Evolutionary conservation across 2,329 filamentous ascomycete species (phyloP), one percentile per base, ranked within the genome.

Genomic region (Fusarium sp.): DNA sequence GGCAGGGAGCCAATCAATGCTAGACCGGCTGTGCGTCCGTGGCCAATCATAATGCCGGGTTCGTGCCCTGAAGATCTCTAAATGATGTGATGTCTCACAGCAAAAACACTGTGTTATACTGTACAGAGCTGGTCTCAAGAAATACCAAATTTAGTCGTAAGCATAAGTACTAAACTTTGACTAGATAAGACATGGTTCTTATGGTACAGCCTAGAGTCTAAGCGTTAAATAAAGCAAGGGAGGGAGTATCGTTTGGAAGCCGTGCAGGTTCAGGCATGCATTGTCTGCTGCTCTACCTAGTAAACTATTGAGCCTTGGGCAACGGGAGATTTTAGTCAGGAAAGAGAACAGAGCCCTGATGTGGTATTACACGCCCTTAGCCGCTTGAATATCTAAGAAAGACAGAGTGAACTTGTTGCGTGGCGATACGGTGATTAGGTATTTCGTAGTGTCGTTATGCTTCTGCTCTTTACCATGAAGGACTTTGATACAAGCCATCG

Each of bases 1-100:
- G 4, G 12, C 0, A 2, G 4, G 13, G 0, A 20, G 45, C 45
- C 45, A 49, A 33, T 13, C 10, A 7, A 2, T 12, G 7, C 32
- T 3, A 6, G 27, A 17, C 27, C 27, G 45, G 32, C 4, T 1
- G 0, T 5, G 4, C 2, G 6, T 9, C 46, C 11, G 46, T 17
- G 3, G 6, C 30, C 30, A 49, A 49, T 49, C 46, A 49, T 9
- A 33, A 9, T 13, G 7, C n/a, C 10, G 6, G 14, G 10, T 4
- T 10, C 30, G 33, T 18, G 20, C n/a, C 30, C 20, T 7, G 2
- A 33, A 49, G 46, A 49, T 33, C 30, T 18, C 7, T 15, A 33
- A 2, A 49, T 49, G 10, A 33, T 30, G 45, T 49, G 10, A 33
- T 30, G 45, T 17, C 45, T 32, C n/a, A 9, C 45, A 48, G 17